Base-by-base conservation (phyloP, 2,329 filamentous ascomycete genomes). In the Fusarium foetens region DNA sequence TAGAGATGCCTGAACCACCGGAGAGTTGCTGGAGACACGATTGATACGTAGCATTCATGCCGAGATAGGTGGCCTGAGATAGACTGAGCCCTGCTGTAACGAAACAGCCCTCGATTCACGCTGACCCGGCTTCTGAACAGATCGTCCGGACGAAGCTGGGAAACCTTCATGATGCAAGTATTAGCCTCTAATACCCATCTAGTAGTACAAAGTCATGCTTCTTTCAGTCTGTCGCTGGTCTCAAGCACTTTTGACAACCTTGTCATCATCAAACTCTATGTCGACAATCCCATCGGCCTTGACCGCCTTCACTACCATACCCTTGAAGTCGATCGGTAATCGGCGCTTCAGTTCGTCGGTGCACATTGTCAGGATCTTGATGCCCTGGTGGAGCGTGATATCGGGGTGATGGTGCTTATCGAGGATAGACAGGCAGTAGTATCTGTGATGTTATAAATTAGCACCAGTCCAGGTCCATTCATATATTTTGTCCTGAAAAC, bases 361-460 rank as follows among this genome's bases (percentile, higher is more conserved):
- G 86, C 96, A 99, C 91, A 98, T 93, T 78, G 90, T 92, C 79
- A 99, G 86, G 71, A 99, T 90, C 87, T 97, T 96, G 84, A 97
- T 89, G 63, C 96, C 96, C 82, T 97, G 90, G 71, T 93, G 94
- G 60, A 96, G 91, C 69, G 89, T 89, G 83, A 99, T 98, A 80
- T 98, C 92, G 52, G 96, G 95, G 80, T 98, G 93, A 82, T 99
- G 96, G 83, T 99, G 96, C 87, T 99, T 99, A 86, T 99, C 96
- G 57, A 99, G 90, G 76, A 97, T 97, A 11, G 94, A 97, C 69
- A 99, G 88, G 83, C 96, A 99, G 88, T 99, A 99, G 88, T 98
- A 98, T 84, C 91, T 94, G 48, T 60, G 29, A 8, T 16, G 70
- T 38, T 12, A 55, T 51, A 41, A 27, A 72, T 81, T 38, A 83